Conservation (phyloP, 306 rosid genomes). For the Abrus precatorius region DNA sequence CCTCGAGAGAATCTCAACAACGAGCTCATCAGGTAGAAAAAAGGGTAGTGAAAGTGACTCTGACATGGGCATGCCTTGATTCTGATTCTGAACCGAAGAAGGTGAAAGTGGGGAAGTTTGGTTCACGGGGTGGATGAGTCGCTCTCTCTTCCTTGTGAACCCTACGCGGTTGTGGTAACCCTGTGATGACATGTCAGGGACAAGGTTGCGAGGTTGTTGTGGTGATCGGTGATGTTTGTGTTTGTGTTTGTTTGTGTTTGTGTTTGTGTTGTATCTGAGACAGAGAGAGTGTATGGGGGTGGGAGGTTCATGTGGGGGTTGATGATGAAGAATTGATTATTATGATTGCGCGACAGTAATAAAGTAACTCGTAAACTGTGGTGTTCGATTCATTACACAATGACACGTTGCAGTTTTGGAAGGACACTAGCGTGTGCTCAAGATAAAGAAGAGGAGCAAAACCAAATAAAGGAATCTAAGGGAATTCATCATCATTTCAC, state of each 20-base stretch:
- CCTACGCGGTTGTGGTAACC: neutral
- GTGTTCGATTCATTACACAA: neutral
- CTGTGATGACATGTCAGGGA: slow-evolving; percentile 45
- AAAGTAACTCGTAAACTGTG: slow-evolving; percentile 3
- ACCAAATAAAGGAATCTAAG: slow-evolving; percentile 30
- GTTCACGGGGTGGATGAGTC: neutral
- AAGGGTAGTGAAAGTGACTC: slow-evolving; percentile 40
- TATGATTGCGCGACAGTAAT: slow-evolving; percentile 11
- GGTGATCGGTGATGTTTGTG: neutral
- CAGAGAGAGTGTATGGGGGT: neutral
- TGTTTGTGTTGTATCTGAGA: neutral
- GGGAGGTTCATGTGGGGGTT: slow-evolving; percentile 36
- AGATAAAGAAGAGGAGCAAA: slow-evolving; percentile 34
- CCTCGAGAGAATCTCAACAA: slow-evolving; percentile 58
- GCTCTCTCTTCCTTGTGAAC: slow-evolving; percentile 46
- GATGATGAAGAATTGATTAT: slow-evolving; percentile 24
- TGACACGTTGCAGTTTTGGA: slow-evolving; percentile 39
- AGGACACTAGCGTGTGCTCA: slow-evolving; percentile 36
- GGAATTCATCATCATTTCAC: neutral
- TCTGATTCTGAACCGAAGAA: slow-evolving; percentile 12
- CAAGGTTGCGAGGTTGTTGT: neutral
- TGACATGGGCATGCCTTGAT: slow-evolving; percentile 10
- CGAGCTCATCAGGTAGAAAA: slow-evolving; percentile 50
- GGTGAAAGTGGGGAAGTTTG: neutral
- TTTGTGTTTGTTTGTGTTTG: no score